Evolutionary conservation across 2,329 filamentous ascomycete genomes (phyloP).

Genomic region (Colletotrichum sp.): DNA sequence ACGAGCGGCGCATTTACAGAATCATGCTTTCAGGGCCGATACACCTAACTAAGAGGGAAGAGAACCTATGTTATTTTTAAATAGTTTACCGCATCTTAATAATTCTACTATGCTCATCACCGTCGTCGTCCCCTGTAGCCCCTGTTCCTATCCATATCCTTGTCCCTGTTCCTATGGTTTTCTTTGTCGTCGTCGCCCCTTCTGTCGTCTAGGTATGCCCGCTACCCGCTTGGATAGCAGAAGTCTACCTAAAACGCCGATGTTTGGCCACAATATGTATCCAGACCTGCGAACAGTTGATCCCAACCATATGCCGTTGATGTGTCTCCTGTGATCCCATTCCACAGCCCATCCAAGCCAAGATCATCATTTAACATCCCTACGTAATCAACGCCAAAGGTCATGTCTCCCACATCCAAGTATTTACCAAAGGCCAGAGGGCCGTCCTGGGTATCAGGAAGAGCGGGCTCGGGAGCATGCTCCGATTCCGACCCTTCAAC

Average conservation of each 20-base stretch:
- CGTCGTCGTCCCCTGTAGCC: too few species aligned
- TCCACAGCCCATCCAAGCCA: conserved; percentile 19
- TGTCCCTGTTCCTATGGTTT: too few species aligned
- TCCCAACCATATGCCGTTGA: conserved; percentile 25
- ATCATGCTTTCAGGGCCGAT: too few species aligned
- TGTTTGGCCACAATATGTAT: conserved; percentile 22
- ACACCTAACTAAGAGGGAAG: too few species aligned
- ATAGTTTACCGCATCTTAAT: too few species aligned
- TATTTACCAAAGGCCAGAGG: rapidly evolving
- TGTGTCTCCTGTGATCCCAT: conserved; percentile 19
- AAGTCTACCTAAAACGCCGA: not conserved
- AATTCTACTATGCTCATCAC: too few species aligned
- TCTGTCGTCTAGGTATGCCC: too few species aligned
- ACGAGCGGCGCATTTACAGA: too few species aligned
- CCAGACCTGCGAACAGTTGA: conserved; percentile 27
- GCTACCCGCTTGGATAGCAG: too few species aligned
- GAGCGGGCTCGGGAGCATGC: not conserved
- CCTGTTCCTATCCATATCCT: too few species aligned
- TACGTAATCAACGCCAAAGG: not conserved
- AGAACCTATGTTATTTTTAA: too few species aligned
- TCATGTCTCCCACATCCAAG: not conserved
- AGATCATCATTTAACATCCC: not conserved
- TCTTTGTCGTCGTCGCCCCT: too few species aligned
- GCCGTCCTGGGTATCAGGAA: not conserved
- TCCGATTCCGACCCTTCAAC: not conserved